Percentiles rank a stretch among this genome's conserved stretches.
These are phyloP conservation scores for Setaria viridis DNA, from an alignment of 202 grass and related monocot species.

Conservation along the genomic window DNA sequence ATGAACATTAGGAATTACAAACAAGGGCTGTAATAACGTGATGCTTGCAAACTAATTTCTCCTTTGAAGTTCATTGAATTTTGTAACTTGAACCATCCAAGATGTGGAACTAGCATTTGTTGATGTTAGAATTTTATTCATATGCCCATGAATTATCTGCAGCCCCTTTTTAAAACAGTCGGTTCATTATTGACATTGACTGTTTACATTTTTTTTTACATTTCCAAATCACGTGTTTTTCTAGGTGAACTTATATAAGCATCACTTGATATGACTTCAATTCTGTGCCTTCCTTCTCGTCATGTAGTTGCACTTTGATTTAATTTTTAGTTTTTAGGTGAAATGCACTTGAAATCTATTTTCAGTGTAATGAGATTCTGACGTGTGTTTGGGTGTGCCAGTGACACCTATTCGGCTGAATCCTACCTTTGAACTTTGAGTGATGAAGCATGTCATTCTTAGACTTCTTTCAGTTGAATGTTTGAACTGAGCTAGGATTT, in stretches of 20 bases:
- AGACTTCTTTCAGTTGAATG: too few species aligned
- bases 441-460: too few species aligned
- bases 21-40: slow-evolving; percentile 41
- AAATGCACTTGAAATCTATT: too few species aligned
- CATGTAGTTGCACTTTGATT: not conserved
- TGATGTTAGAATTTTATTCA: not conserved
- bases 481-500: too few species aligned
- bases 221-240: not conserved
- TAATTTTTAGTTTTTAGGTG: too few species aligned
- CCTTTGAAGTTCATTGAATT: not conserved
- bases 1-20: slow-evolving; percentile 44
- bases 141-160: not conserved
- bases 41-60: slow-evolving; percentile 10
- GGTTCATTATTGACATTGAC: not conserved
- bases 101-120: slow-evolving; percentile 1
- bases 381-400: too few species aligned
- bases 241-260: not conserved
- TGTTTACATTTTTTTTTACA: not conserved
- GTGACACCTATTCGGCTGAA: too few species aligned
- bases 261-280: not conserved
- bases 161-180: too few species aligned
- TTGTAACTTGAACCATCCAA: not conserved
- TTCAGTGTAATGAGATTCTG: too few species aligned
- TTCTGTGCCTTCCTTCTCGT: not conserved
- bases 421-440: too few species aligned